Evolutionary conservation across 1,139 yeast genomes (phyloP).

Genomic region (Ogataea hybrid): DNA sequence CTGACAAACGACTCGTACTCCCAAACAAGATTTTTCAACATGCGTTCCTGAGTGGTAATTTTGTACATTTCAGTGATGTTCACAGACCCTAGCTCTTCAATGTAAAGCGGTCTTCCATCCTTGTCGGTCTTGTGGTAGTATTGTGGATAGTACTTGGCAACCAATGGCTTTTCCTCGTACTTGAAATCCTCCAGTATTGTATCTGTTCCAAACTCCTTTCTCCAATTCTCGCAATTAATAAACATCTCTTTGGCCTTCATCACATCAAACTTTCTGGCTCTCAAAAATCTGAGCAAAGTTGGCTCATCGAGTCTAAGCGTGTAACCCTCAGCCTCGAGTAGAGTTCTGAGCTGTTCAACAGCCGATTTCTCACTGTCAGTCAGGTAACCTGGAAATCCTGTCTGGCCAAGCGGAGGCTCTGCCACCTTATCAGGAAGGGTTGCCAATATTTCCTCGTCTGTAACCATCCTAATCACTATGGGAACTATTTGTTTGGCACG

Average conservation of each 20-base stretch:
- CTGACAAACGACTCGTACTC: conserved; percentile 90
- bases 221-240: conserved; percentile 87
- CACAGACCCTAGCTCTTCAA: conserved; percentile 91
- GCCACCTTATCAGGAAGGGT: conserved; percentile 46
- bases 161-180: conserved; percentile 85
- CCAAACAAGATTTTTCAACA: conserved; percentile 95
- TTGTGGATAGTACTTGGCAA: conserved; percentile 90
- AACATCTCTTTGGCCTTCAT: conserved; percentile 80
- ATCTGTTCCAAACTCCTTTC: conserved; percentile 81
- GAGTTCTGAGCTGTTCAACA: conserved; percentile 55
- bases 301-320: conserved; percentile 82
- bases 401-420: conserved; percentile 49
- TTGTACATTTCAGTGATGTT: conserved; percentile 89
- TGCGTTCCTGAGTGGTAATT: conserved; percentile 91
- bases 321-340: conserved; percentile 63
- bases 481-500: neutral
- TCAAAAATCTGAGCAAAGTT: conserved; percentile 76
- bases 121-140: conserved; percentile 96
- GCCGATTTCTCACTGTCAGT: conserved; percentile 65
- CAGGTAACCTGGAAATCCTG: conserved; percentile 84
- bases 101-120: conserved; percentile 95
- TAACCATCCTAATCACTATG: conserved; percentile 10
- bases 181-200: conserved; percentile 84
- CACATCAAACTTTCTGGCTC: conserved; percentile 94
- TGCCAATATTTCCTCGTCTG: conserved; percentile 27